These are phyloP conservation scores for Corylus heterophylla DNA, from an alignment of 306 rosid species.

Conservation along the genomic window DNA sequence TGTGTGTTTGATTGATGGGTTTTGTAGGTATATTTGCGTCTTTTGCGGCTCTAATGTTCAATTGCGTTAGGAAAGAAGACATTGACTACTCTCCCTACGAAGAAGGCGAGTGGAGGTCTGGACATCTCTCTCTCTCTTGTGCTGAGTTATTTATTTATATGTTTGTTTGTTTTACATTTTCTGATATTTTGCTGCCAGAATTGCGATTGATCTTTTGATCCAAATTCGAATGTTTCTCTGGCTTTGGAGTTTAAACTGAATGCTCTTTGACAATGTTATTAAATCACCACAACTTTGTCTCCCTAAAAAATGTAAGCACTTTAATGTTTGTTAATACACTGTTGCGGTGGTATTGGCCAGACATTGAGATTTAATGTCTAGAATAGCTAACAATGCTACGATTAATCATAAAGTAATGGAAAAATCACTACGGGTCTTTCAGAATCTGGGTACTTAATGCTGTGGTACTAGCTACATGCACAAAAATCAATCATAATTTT, in stretches of 20 bases:
- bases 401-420: neutral
- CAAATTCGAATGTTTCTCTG: neutral
- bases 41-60: conserved; percentile 95
- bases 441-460: neutral
- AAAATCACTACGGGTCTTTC: neutral
- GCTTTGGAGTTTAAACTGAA: conserved; percentile 3
- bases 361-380: neutral
- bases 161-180: neutral
- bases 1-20: conserved; percentile 20
- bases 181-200: conserved; percentile 8
- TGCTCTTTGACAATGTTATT: neutral
- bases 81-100: conserved; percentile 96
- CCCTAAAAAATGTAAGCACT: neutral
- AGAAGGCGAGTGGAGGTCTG: conserved; percentile 98
- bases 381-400: neutral
- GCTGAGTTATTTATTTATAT: neutral
- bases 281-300: neutral
- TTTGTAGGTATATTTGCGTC: conserved; percentile 85
- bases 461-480: neutral
- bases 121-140: neutral
- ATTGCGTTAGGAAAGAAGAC: conserved; percentile 94
- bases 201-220: neutral
- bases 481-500: neutral
- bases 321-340: neutral
- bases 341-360: neutral